Evolutionary conservation across 257 asterid genomes (phyloP).

Genomic region (Haberlea rhodopensis): DNA sequence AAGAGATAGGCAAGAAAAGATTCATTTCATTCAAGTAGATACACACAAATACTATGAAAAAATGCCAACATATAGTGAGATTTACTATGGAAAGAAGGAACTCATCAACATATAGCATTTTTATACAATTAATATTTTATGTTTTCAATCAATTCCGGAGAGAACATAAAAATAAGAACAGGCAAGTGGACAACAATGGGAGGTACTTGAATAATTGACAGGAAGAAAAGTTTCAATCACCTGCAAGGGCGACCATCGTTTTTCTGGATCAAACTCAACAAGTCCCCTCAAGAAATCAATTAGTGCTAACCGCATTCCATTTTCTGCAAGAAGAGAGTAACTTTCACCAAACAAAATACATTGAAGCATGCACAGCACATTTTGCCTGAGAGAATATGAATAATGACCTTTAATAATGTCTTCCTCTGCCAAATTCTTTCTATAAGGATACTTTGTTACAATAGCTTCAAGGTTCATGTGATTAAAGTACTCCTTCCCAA

Average conservation of each 20-base stretch:
- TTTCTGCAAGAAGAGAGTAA: slow-evolving; percentile 55
- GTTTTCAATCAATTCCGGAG: background rate
- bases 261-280: slow-evolving; percentile 93
- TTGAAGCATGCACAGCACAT: slow-evolving; percentile 20
- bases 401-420: slow-evolving; percentile 71
- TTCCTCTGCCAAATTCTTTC: slow-evolving; percentile 67
- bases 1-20: background rate
- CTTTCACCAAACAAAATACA: slow-evolving; percentile 12
- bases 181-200: slow-evolving; percentile 18
- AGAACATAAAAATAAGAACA: background rate
- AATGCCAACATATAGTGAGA: too few relatives aligned
- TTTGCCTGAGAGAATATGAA: slow-evolving; percentile 24
- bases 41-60: background rate
- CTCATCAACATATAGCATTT: background rate
- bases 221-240: slow-evolving; percentile 38
- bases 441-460: slow-evolving; percentile 80
- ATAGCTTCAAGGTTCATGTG: slow-evolving; percentile 85
- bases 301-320: slow-evolving; percentile 69
- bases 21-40: background rate
- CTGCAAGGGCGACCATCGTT: slow-evolving; percentile 99
- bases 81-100: background rate
- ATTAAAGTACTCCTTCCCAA: slow-evolving; percentile 94
- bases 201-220: slow-evolving; percentile 17
- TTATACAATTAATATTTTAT: too few relatives aligned
- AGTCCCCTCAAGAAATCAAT: slow-evolving; percentile 97